These are phyloP conservation scores for Ustilago crameri DNA, from an alignment of 1,284 basidiomycete genomes.

Conservation along the genomic window DNA sequence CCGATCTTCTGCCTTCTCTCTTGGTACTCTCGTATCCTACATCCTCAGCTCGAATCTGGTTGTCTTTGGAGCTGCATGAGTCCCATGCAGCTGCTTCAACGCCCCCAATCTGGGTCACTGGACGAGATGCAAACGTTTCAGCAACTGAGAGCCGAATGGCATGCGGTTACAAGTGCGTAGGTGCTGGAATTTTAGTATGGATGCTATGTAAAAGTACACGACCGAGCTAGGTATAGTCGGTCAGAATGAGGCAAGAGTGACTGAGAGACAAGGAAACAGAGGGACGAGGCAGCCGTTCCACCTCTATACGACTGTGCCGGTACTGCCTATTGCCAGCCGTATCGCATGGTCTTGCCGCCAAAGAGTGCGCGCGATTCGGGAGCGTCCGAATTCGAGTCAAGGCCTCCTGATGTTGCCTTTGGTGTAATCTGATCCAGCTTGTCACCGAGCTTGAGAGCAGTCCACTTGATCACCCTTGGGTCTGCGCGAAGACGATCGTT, in stretches of 20 bases:
- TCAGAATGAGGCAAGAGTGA: not conserved
- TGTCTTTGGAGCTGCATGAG: too few relatives aligned
- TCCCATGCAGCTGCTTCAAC: too few relatives aligned
- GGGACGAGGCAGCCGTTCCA: too few relatives aligned
- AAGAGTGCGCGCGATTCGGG: slow-evolving; percentile 44
- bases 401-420: slow-evolving; percentile 52
- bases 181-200: not conserved
- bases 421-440: slow-evolving; percentile 70
- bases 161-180: too few relatives aligned
- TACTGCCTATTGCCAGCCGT: slow-evolving; percentile 38
- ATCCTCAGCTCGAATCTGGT: too few relatives aligned
- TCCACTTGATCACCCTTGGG: slow-evolving; percentile 84
- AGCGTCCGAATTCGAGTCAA: slow-evolving; percentile 33
- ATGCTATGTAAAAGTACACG: slow-evolving; percentile 32
- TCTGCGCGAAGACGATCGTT: slow-evolving; percentile 78
- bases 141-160: too few relatives aligned
- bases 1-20: too few relatives aligned
- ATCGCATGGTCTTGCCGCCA: slow-evolving; percentile 52
- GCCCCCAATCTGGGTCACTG: too few relatives aligned
- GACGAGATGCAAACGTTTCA: too few relatives aligned
- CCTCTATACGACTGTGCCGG: too few relatives aligned
- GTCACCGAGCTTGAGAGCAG: slow-evolving; percentile 81
- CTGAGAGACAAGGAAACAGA: not conserved
- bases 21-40: too few relatives aligned
- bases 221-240: not conserved